Base-by-base conservation (phyloP, 306 rosid species). In the Echinosophora koreensis region DNA sequence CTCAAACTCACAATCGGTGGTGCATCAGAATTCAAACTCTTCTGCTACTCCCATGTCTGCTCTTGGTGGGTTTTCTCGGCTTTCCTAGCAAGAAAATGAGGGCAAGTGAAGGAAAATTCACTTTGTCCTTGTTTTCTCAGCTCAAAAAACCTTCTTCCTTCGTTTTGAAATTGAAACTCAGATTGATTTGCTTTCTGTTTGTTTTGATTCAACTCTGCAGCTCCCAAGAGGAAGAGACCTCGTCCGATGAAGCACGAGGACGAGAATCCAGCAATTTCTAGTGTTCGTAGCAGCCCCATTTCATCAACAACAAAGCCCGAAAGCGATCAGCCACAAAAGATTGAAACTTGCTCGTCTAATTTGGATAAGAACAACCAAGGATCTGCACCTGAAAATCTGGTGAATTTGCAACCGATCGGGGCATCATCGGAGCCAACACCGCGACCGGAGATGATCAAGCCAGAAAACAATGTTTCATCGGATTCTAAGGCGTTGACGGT, bases 151-250 rank as follows among this genome's bases (percentile, higher is more conserved):
- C 42, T 60, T 15, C 54, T 68, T 8, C 3, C 3, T 58, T 10
- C 1, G 16, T 58, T 58, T 12, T n/a, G 22, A 5, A 16, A 32
- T 18, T 59, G 42, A 44, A 77, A 11, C 22, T 22, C 1, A 22
- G 22, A 22, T 76, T 79, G 3, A 52, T 69, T 16, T 1, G 27
- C 30, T 80, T 10, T 61, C 16, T 18, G 14, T n/a, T 17, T 18
- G 22, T 6, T 35, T 34, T 42, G 1, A 44, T 71, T 57, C 13
- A 12, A 46, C 38, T 65, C 28, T 35, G 80, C 84, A 91, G 99
- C 96, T 51, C 94, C 98, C 5, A 96, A 91, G 89, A 89, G 99
- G 87, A 96, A 93, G 77, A 88, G 88, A 41, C 98, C 99, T 30
- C 88, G 99, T 15, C 92, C 84, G 0, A 75, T 77, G 17, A 96